These are phyloP conservation scores for Exophiala sideris DNA, from an alignment of 2,329 filamentous ascomycete species.

Conservation along the genomic window DNA sequence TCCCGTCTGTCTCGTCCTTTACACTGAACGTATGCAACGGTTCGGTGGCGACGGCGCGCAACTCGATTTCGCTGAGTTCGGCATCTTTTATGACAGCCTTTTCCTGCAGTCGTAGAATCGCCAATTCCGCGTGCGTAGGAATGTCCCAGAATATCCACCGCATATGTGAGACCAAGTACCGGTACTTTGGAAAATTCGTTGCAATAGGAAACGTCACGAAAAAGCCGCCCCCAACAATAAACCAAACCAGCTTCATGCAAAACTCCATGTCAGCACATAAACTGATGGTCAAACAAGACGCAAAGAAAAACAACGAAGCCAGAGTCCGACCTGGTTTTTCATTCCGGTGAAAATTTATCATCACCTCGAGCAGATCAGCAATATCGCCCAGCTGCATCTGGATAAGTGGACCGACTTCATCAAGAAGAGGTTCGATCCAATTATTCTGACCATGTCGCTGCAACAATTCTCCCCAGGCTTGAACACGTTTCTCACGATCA, in stretches of 20 bases:
- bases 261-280: constrained; percentile 34
- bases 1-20: constrained; percentile 6
- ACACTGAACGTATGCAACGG: constrained; percentile 6
- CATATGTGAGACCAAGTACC: constrained; percentile 35
- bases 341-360: constrained; percentile 39
- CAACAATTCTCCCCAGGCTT: constrained; percentile 37
- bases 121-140: constrained; percentile 33
- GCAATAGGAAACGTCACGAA: constrained; percentile 38
- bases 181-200: constrained; percentile 36
- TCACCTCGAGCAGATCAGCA: constrained; percentile 37
- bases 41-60: not conserved
- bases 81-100: constrained; percentile 18
- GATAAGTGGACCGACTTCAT: constrained; percentile 36
- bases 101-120: constrained; percentile 20
- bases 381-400: constrained; percentile 39
- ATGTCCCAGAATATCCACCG: constrained; percentile 40
- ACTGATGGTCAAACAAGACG: constrained; percentile 32
- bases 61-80: constrained; percentile 11
- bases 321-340: constrained; percentile 34
- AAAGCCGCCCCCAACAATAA: constrained; percentile 35
- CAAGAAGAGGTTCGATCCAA: constrained; percentile 39
- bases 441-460: constrained; percentile 35
- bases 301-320: constrained; percentile 35
- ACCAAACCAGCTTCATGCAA: constrained; percentile 36
- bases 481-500: constrained; percentile 32